Percentiles rank a stretch among this genome's conserved stretches.
Evolutionary conservation across 495 filamentous ascomycete species (phyloP).

Genomic region (Pseudotulostoma volvatum): DNA sequence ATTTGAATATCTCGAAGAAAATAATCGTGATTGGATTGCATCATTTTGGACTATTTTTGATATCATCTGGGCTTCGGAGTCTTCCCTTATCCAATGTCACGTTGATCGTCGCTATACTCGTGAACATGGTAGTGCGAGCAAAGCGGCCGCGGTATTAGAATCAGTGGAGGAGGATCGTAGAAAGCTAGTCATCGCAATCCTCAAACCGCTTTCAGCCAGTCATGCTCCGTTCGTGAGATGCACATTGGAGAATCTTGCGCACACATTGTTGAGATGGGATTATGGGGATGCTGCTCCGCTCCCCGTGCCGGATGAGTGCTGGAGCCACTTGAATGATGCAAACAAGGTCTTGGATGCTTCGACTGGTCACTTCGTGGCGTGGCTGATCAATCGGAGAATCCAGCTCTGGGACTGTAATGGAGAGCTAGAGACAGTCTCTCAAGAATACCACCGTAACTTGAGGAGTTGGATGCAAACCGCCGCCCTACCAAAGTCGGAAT

Average conservation of each 20-base stretch:
- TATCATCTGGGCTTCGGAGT: conserved; percentile 12
- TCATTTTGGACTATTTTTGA: conserved; percentile 11
- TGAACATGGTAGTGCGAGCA: conserved; percentile 8
- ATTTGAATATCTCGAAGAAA: conserved; percentile 7
- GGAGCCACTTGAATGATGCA: conserved; percentile 1
- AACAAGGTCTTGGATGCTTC: conserved; percentile 7
- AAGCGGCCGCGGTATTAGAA: conserved; percentile 8
- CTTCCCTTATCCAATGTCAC: conserved; percentile 14
- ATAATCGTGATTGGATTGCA: conserved; percentile 7
- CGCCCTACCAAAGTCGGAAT: conserved; percentile 3
- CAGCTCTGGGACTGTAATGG: conserved; percentile 18
- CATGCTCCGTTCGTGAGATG: background rate
- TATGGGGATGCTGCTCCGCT: background rate
- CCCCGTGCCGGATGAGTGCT: background rate
- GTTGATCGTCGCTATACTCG: conserved; percentile 13
- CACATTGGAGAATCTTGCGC: background rate
- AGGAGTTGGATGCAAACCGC: conserved; percentile 14
- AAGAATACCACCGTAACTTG: conserved; percentile 15
- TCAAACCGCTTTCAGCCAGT: conserved; percentile 1
- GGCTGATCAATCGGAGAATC: conserved; percentile 16
- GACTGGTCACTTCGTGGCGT: conserved; percentile 9
- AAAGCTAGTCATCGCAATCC: conserved; percentile 9
- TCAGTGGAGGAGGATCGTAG: conserved; percentile 8
- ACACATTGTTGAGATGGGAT: background rate
- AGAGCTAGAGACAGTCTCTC: conserved; percentile 13